Base-by-base conservation (phyloP, 192 early-diverging fungal genomes). In the Piromyces finnis region DNA sequence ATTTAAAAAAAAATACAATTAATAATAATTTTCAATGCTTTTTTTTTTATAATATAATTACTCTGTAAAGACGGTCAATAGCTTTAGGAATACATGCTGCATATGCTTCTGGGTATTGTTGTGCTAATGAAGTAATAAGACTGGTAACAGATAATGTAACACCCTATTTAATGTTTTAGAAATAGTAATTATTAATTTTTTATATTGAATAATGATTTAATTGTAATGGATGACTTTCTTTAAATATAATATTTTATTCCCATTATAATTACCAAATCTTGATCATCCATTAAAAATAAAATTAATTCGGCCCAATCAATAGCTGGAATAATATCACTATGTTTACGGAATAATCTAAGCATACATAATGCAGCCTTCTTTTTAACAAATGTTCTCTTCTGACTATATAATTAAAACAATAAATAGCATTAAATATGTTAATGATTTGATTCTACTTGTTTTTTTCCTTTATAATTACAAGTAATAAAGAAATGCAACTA, bases 361-460 rank as follows among this genome's bases (percentile, higher is more conserved):
- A 99, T 83, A 78, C 95, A 97, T 79, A 99, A 84, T 22, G 96
- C 96, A 0, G 97, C 96, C 88, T 99, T 99, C 85, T 99, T 99
- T 79, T 94, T 94, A 68, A 96, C 92, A 90, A 99, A 99, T 79
- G 89, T 87, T 83, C 90, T 90, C 29, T 91, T 90, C 77, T 86
- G 88, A 41, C 90, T 91, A 11, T 68, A 68, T n/a, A 26, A 37
- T 37, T 12, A 14, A 14, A 14, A 14, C 1, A 37, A 12, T 12
- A 14, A 37, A 12, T 1, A 14, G 13, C 36, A 37, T 14, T 37
- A 37, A 14, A 14, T 37, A 37, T 14, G n/a, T n/a, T n/a, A n/a
- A n/a, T n/a, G n/a, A n/a, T n/a, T n/a, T n/a, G n/a, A n/a, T n/a
- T n/a, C n/a, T n/a, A n/a, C n/a, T n/a, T n/a, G n/a, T 39, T 39